Conservation (phyloP, 2,329 filamentous ascomycete genomes). For the Alternaria alternata region DNA sequence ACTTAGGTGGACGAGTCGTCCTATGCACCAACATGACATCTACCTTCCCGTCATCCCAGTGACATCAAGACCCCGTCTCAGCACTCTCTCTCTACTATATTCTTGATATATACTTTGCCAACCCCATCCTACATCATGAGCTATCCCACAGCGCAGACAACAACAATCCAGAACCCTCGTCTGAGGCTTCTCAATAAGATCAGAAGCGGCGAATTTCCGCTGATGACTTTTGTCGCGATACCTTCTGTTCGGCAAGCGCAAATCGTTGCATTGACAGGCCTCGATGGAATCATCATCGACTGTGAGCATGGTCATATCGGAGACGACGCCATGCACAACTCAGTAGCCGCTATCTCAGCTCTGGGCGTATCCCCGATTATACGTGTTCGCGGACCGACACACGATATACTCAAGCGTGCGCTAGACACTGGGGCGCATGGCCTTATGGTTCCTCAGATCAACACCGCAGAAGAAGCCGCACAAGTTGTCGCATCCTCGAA, state of each 20-base stretch:
- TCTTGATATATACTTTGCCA: not conserved
- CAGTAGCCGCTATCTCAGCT: slow-evolving; percentile 64
- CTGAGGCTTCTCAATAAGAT: slow-evolving; percentile 57
- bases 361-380: slow-evolving; percentile 63
- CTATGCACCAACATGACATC: not conserved
- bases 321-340: slow-evolving; percentile 66
- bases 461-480: slow-evolving; percentile 57
- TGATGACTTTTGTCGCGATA: slow-evolving; percentile 61
- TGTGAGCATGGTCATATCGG: slow-evolving; percentile 65
- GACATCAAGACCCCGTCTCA: not conserved
- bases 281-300: slow-evolving; percentile 72
- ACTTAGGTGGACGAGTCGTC: not conserved
- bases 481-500: slow-evolving; percentile 61
- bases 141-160: slow-evolving; percentile 24
- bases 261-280: slow-evolving; percentile 67
- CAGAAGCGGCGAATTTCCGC: slow-evolving; percentile 50
- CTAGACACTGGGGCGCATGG: slow-evolving; percentile 67
- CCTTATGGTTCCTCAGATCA: slow-evolving; percentile 64
- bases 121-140: not conserved
- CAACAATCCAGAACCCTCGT: slow-evolving; percentile 49
- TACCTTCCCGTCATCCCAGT: not conserved
- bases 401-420: slow-evolving; percentile 62
- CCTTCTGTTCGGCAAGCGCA: slow-evolving; percentile 59
- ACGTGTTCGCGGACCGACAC: slow-evolving; percentile 48
- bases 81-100: not conserved